Evolutionary conservation across 305 asterid genomes (phyloP).

Genomic region (Fraxinus ornus): DNA sequence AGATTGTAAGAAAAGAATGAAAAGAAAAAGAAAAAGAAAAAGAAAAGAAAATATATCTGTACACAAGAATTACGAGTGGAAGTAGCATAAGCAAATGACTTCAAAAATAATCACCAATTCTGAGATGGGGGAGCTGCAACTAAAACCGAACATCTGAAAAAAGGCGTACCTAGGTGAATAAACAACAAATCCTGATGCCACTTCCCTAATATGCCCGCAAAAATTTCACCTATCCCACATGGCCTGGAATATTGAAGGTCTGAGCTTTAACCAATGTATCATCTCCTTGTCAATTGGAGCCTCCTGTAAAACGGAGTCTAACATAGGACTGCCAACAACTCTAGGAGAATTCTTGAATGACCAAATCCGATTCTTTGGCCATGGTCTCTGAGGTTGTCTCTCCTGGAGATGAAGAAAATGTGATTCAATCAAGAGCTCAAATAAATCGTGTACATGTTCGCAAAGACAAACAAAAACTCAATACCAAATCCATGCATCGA

Average conservation of each 20-base stretch:
- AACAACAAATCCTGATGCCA: conserved; percentile 24
- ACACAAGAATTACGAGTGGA: conserved; percentile 45
- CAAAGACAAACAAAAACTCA: not conserved
- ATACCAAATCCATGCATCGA: not conserved
- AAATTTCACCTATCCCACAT: conserved; percentile 83
- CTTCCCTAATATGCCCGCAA: conserved; percentile 44
- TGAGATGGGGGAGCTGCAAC: conserved; percentile 14
- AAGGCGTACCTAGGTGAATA: not conserved
- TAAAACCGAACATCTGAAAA: conserved; percentile 19
- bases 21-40: not conserved
- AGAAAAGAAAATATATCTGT: conserved; percentile 34
- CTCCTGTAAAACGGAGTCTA: conserved; percentile 69
- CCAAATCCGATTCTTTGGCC: conserved; percentile 97
- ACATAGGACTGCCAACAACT: conserved; percentile 84
- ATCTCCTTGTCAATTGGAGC: conserved; percentile 63
- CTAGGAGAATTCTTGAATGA: conserved; percentile 61
- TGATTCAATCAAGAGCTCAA: not conserved
- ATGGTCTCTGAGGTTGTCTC: conserved; percentile 83
- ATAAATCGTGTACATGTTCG: not conserved
- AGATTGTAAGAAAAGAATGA: conserved; percentile 28
- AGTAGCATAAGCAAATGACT: conserved; percentile 29
- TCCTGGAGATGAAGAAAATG: conserved; percentile 44
- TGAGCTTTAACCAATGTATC: conserved; percentile 87
- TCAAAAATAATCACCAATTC: conserved; percentile 19
- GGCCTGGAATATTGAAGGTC: conserved; percentile 73